A percentile compares a stretch with the other conserved stretches of the same genome.
phyloP scores from a whole-genome alignment of 345 rosid genomes.

The thale cress (Arabidopsis thaliana) region TAIR10.1 NC_003075.7:14327501-14328000 shows the following conservation, averaged over 20 bases:
- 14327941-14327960: too few species aligned
- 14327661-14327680: background rate
- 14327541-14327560: slow-evolving; percentile 47
- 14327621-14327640: slow-evolving; percentile 29
- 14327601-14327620: slow-evolving; percentile 20
- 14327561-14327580: slow-evolving; percentile 35
- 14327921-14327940: too few species aligned
- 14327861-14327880: too few species aligned
- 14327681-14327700: background rate
- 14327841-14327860: background rate
- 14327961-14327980: too few species aligned
- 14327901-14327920: too few species aligned
- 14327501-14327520: background rate
- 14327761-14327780: background rate
- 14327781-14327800: background rate
- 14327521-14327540: slow-evolving; percentile 47
- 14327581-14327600: slow-evolving; percentile 45
- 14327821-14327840: background rate
- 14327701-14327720: background rate
- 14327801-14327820: background rate
- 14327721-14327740: background rate
- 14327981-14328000: too few species aligned
- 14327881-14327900: too few species aligned
- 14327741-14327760: too few species aligned
- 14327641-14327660: slow-evolving; percentile 18